A percentile compares a stretch with the other conserved stretches of the same genome.
Evolutionary conservation across 2,329 filamentous ascomycete genomes (phyloP).

Genomic region (Curvularia sp.): DNA sequence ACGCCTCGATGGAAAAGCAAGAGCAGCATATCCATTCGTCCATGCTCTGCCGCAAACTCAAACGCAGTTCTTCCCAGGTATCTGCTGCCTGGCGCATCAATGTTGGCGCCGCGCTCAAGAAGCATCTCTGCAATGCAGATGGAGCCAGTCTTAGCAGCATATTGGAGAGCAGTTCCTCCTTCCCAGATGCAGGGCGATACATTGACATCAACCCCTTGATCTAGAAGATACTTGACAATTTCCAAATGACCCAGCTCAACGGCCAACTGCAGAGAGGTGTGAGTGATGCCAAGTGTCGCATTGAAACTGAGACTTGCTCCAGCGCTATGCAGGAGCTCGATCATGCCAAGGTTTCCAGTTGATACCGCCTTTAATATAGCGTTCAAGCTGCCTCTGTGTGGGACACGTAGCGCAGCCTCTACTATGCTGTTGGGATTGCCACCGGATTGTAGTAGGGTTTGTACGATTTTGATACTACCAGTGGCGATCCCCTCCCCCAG

Average conservation of each 20-base stretch:
- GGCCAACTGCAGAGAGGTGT: conserved; percentile 20
- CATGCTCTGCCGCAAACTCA: conserved; percentile 22
- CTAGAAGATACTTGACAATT: conserved; percentile 17
- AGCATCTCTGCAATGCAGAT: conserved; percentile 14
- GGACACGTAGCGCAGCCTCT: neutral
- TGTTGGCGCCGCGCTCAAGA: neutral
- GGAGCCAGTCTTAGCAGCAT: conserved; percentile 18
- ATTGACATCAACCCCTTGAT: neutral
- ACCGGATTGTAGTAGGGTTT: neutral
- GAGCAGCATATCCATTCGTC: conserved; percentile 23
- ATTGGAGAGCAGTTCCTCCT: conserved; percentile 22
- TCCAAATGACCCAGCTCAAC: conserved; percentile 12
- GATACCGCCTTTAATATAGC: conserved; percentile 1
- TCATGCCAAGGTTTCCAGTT: neutral
- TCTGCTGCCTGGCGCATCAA: neutral
- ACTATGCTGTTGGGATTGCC: neutral
- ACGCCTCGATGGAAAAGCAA: conserved; percentile 19
- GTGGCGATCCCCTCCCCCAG: neutral
- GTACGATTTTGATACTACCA: neutral
- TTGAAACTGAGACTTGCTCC: neutral
- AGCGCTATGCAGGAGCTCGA: neutral
- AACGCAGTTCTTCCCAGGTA: conserved; percentile 19
- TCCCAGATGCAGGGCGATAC: conserved; percentile 7
- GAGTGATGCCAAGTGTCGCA: conserved; percentile 12
- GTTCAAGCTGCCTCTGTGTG: neutral